Conservation (phyloP, 352 stramenopile species). For the Phytophthora aleatoria region DNA sequence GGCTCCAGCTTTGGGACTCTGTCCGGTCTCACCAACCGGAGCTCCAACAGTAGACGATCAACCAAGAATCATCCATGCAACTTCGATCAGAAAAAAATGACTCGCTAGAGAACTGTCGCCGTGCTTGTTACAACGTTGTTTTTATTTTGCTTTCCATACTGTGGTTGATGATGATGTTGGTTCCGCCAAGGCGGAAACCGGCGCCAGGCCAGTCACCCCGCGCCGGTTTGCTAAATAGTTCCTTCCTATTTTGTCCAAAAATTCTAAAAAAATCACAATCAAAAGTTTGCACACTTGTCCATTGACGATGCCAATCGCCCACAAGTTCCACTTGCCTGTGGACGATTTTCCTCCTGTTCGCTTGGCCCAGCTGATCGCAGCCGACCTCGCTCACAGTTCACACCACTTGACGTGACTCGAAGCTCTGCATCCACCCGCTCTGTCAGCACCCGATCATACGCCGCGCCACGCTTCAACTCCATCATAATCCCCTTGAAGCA, state of each 20-base stretch:
- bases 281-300: slow-evolving; percentile 44
- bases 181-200: slow-evolving; percentile 26
- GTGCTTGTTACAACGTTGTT: slow-evolving; percentile 34
- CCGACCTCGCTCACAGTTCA: slow-evolving; percentile 13
- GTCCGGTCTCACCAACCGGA: background rate
- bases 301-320: slow-evolving; percentile 35
- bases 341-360: slow-evolving; percentile 22
- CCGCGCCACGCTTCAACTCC: slow-evolving; percentile 23
- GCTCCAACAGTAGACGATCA: slow-evolving; percentile 3
- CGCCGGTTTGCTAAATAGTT: slow-evolving; percentile 46
- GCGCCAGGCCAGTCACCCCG: slow-evolving; percentile 14
- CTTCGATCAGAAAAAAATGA: background rate
- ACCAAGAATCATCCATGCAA: background rate
- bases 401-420: slow-evolving; percentile 32
- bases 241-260: slow-evolving; percentile 55
- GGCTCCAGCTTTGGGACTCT: background rate
- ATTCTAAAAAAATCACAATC: slow-evolving; percentile 52
- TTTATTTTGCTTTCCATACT: slow-evolving; percentile 41
- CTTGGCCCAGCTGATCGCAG: too few species aligned
- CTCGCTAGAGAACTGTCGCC: slow-evolving; percentile 14
- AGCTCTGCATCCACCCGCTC: slow-evolving; percentile 27
- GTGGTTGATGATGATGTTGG: slow-evolving; percentile 26
- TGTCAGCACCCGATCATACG: slow-evolving; percentile 12
- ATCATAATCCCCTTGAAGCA: slow-evolving; percentile 34
- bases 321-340: slow-evolving; percentile 55